Evolutionary conservation across 768 basidiomycete genomes (phyloP).

Genomic region (Hortiboletus campestris): DNA sequence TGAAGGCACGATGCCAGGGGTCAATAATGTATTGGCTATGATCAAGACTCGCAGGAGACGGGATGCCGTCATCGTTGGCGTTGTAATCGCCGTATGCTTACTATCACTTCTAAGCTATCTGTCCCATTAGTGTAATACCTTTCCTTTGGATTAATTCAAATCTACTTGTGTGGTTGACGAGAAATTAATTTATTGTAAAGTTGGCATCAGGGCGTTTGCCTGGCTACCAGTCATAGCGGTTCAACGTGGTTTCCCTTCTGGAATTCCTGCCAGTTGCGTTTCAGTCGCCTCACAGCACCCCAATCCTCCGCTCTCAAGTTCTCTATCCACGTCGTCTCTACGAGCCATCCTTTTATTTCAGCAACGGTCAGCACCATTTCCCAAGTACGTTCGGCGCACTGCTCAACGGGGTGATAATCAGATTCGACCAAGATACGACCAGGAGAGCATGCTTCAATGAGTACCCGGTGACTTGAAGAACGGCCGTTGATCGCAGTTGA

Average conservation of each 20-base stretch:
- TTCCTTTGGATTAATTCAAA: slow-evolving; percentile 1
- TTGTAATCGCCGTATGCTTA: slow-evolving; percentile 82
- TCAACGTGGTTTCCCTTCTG: slow-evolving; percentile 43
- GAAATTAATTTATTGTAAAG: background rate
- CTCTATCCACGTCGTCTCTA: slow-evolving; percentile 60
- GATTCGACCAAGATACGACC: slow-evolving; percentile 82
- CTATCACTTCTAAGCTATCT: slow-evolving; percentile 58
- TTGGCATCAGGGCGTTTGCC: background rate
- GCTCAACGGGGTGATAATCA: slow-evolving; percentile 70
- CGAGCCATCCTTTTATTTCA: slow-evolving; percentile 69
- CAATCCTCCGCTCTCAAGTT: slow-evolving; percentile 38
- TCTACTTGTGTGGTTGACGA: background rate
- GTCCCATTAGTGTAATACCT: slow-evolving; percentile 22
- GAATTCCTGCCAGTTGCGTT: slow-evolving; percentile 72
- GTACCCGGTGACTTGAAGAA: slow-evolving; percentile 55
- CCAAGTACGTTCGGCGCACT: slow-evolving; percentile 64
- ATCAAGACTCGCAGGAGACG: slow-evolving; percentile 88
- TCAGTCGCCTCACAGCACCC: slow-evolving; percentile 66
- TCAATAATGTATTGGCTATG: slow-evolving; percentile 88
- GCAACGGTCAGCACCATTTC: slow-evolving; percentile 74
- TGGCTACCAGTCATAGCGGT: background rate
- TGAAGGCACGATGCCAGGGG: slow-evolving; percentile 86
- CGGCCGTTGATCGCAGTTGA: slow-evolving; percentile 84
- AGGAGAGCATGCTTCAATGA: slow-evolving; percentile 63
- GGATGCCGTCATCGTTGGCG: slow-evolving; percentile 86